Percentiles rank a stretch among this genome's conserved stretches.
phyloP scores from a whole-genome alignment of 768 basidiomycete species.

The Termitomyces sp. region DNA sequence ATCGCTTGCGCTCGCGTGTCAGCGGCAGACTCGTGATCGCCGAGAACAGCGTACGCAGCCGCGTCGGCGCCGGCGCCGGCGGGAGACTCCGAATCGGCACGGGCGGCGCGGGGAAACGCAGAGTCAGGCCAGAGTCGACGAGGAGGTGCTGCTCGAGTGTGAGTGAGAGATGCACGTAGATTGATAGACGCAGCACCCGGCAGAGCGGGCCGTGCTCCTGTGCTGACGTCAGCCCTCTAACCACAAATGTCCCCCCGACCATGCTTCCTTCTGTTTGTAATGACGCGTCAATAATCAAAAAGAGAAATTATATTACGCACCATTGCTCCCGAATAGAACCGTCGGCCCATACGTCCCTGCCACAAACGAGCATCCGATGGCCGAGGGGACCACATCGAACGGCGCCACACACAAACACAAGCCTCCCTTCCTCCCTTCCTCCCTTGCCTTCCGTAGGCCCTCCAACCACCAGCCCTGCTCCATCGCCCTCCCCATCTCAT shows the following conservation, averaged over 20 bases:
- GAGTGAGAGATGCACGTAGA: constrained; percentile 39
- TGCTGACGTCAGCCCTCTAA: constrained; percentile 42
- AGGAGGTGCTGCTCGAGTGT: neutral
- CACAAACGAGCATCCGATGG: constrained; percentile 43
- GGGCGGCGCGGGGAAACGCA: constrained; percentile 32
- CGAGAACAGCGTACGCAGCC: too few species aligned
- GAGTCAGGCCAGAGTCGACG: neutral
- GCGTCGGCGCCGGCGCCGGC: too few species aligned
- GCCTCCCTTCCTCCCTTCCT: constrained; percentile 18
- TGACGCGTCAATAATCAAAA: neutral
- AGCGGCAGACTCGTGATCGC: neutral
- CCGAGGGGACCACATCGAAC: constrained; percentile 33
- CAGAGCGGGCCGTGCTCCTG: constrained; percentile 40
- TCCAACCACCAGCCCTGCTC: constrained; percentile 42
- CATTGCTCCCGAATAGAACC: constrained; percentile 10
- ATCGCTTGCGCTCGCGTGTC: neutral
- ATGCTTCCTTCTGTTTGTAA: constrained; percentile 27
- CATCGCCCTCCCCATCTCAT: constrained; percentile 39
- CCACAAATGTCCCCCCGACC: constrained; percentile 60
- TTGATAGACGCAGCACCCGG: constrained; percentile 45
- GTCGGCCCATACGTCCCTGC: constrained; percentile 29
- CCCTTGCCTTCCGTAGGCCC: constrained; percentile 33
- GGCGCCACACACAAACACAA: constrained; percentile 51
- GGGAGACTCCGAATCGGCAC: too few species aligned
- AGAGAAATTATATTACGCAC: neutral